Evolutionary conservation across 2,329 filamentous ascomycete genomes (phyloP).

Genomic region (Alternaria arbusti): DNA sequence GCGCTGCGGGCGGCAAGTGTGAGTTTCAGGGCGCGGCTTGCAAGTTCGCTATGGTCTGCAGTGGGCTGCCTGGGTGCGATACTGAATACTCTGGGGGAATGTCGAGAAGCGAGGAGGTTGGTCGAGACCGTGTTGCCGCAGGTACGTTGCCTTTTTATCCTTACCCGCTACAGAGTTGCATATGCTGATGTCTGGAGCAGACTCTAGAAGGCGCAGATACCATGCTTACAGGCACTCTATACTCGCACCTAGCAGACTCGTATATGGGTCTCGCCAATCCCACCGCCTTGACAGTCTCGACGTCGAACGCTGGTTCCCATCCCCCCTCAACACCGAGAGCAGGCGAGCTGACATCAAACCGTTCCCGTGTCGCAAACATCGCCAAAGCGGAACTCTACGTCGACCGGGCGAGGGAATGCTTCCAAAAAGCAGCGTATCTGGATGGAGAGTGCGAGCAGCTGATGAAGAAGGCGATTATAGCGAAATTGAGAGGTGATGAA

Average conservation of each 20-base stretch:
- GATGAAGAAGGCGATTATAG: conserved; percentile 80
- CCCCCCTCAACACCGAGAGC: background rate
- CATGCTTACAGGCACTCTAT: conserved; percentile 68
- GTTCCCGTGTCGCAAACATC: conserved; percentile 29
- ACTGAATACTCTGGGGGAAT: conserved; percentile 73
- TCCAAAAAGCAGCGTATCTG: conserved; percentile 70
- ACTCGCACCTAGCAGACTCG: conserved; percentile 75
- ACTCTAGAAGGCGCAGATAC: conserved; percentile 71
- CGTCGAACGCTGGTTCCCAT: background rate
- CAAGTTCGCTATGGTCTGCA: conserved; percentile 75
- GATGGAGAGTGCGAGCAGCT: conserved; percentile 78
- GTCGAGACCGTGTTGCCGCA: conserved; percentile 75
- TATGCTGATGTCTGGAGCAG: conserved; percentile 22
- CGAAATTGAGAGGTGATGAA: conserved; percentile 65
- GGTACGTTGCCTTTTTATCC: conserved; percentile 48
- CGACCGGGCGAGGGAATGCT: conserved; percentile 54
- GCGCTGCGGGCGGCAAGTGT: conserved; percentile 77
- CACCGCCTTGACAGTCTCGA: conserved; percentile 1
- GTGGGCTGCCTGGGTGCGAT: conserved; percentile 71
- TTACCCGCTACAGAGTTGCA: too few species aligned
- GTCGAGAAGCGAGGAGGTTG: conserved; percentile 68
- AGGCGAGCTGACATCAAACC: conserved; percentile 9
- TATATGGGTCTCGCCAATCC: conserved; percentile 77
- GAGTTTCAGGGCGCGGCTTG: conserved; percentile 71
- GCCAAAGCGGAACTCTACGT: conserved; percentile 44